Base-by-base conservation (phyloP, 2,329 filamentous ascomycete genomes). In the Trichoderma oligosporum region DNA sequence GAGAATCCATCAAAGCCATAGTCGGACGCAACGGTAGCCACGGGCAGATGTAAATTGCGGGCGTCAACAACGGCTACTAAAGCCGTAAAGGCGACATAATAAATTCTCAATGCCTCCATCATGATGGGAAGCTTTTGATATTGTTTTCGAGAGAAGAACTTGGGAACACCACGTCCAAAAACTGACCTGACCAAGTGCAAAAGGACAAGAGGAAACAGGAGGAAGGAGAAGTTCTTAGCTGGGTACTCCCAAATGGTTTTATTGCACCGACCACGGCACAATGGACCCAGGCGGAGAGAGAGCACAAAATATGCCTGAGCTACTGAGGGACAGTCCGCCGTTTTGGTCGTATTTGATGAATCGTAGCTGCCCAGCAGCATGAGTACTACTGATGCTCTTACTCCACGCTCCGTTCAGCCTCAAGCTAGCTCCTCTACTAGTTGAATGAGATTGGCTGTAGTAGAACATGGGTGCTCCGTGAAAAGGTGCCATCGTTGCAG, bases 41-140 rank as follows among this genome's bases (percentile, higher is more conserved):
- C 61, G 7, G 76, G 69, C 25, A 68, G 53, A 20, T 59, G 46
- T 41, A 66, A 29, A 29, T 62, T 54, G 35, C 57, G 62, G 7
- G 71, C 75, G 48, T 70, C 68, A 56, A 67, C 72, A 27, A 68
- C 65, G 29, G 65, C 66, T 29, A 46, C 61, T 14, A 77, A 65
- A 25, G 60, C 63, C 46, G 62, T 61, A 33, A 65, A 27, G 45
- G 63, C 61, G 35, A 62, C 60, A 44, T 48, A n/a, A n/a, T n/a
- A 57, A n/a, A 62, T 51, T 22, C 29, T 48, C 24, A 59, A 59
- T 29, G 48, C 54, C 60, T 64, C 67, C 36, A 24, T 48, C 65
- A 68, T 68, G 31, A 49, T 62, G 18, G 44, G 14, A 27, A 51
- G 33, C 18, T 44, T 56, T 44, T 27, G 42, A 22, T 24, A 33